Percentiles rank a stretch among this genome's conserved stretches.
These are phyloP conservation scores for Fusarium chuoi DNA, from an alignment of 2,329 filamentous ascomycete species.

Conservation along the genomic window DNA sequence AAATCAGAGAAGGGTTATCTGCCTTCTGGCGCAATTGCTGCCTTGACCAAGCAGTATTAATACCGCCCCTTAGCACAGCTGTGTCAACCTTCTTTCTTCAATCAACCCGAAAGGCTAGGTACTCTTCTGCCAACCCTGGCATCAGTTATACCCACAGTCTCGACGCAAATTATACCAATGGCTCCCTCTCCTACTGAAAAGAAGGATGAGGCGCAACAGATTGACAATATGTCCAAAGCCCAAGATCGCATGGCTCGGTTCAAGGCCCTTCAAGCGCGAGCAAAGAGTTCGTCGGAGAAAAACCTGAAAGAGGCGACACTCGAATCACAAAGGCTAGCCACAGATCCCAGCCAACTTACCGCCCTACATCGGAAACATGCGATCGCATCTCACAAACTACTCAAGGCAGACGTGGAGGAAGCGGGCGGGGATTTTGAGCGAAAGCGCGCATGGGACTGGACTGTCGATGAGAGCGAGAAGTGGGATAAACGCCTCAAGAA, in stretches of 20 bases:
- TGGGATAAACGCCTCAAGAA: slow-evolving; percentile 94
- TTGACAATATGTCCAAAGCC: slow-evolving; percentile 56
- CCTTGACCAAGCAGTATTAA: background rate
- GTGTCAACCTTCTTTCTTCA: background rate
- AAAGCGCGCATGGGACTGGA: slow-evolving; percentile 99
- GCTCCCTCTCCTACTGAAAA: slow-evolving; percentile 20
- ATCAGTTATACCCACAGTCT: background rate
- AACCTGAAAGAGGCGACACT: slow-evolving; percentile 87
- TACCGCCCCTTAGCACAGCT: background rate
- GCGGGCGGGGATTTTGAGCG: slow-evolving; percentile 93
- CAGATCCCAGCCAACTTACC: slow-evolving; percentile 80
- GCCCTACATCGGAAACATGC: slow-evolving; percentile 87
- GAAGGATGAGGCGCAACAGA: slow-evolving; percentile 23
- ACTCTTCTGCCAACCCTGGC: background rate
- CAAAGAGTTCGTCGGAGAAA: slow-evolving; percentile 74
- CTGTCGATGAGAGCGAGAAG: slow-evolving; percentile 88
- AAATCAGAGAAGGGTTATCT: background rate
- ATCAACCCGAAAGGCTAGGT: background rate
- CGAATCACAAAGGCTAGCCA: slow-evolving; percentile 81
- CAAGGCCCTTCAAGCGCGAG: slow-evolving; percentile 85
- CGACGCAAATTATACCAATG: background rate
- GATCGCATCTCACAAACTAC: slow-evolving; percentile 88
- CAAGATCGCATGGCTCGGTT: slow-evolving; percentile 82
- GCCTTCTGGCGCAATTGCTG: background rate
- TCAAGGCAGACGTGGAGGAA: slow-evolving; percentile 90